Conservation (phyloP, 768 basidiomycete genomes). For the Podaxis sp. region DNA sequence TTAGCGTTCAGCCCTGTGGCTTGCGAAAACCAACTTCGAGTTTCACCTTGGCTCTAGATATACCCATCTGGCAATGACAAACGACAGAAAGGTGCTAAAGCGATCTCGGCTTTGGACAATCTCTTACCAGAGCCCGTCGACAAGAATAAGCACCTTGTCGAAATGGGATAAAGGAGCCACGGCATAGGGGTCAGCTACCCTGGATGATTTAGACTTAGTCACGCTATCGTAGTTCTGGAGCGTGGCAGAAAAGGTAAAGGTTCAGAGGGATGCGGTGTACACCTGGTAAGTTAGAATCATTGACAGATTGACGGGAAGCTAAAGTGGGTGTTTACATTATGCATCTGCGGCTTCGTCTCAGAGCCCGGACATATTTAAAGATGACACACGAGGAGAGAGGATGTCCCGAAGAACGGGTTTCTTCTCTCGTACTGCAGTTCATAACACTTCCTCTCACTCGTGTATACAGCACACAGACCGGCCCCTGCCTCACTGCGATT, state of each 20-base stretch:
- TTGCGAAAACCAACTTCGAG: neutral
- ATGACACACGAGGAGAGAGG: neutral
- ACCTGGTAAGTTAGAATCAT: slow-evolving; percentile 2
- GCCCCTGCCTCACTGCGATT: neutral
- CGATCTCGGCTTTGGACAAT: neutral
- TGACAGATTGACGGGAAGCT: slow-evolving; percentile 15
- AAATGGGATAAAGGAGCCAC: neutral
- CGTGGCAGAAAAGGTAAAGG: neutral
- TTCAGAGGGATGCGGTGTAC: slow-evolving; percentile 1
- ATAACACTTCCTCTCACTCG: neutral
- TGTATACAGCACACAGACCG: neutral
- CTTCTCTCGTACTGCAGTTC: neutral
- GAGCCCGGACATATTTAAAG: neutral
- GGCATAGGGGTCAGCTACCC: neutral
- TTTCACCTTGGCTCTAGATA: neutral
- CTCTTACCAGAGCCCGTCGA: neutral
- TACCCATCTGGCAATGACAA: neutral
- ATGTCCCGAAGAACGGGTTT: neutral
- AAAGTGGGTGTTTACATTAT: neutral
- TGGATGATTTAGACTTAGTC: neutral
- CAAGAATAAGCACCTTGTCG: neutral
- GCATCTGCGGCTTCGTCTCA: neutral
- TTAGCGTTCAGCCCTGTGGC: neutral
- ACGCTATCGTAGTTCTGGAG: neutral
- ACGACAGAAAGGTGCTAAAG: neutral